Base-by-base conservation (phyloP, 352 stramenopile species). In the Pythium dissimile region DNA sequence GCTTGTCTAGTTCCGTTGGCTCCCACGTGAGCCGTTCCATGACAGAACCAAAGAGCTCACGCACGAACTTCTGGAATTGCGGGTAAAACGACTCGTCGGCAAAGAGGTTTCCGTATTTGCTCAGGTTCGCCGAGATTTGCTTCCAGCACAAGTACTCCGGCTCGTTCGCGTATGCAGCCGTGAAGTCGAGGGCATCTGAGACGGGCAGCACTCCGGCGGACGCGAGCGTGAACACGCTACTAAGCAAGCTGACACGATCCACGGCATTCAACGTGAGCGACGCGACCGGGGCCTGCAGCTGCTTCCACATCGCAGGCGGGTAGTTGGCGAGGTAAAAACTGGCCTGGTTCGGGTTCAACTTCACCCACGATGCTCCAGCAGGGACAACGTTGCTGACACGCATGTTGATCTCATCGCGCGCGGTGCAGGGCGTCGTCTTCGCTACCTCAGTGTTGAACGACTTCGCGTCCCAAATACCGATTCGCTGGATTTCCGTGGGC, bases 261-360 rank as follows among this genome's bases (percentile, higher is more conserved):
- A 84, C 74, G 18, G 92, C 74, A 12, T 60, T 69, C 30, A 98
- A 65, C 54, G 70, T 49, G 3, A 69, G 54, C 15, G 77, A 66
- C 44, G 72, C 68, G 16, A 86, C 67, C 15, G 73, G 72, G 77
- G 67, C 75, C 35, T 84, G 73, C 6, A 98, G 75, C 16, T 78
- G 75, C 26, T 84, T 74, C 70, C 96, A 92, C 73, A 98, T 84
- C 32, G 85, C 79, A 5, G 78, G 66, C 5, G 87, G 84, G 66
- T 97, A 97, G 49, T 96, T 94, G n/a, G 98, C 92, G 18, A 97
- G 74, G 73, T 98, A 97, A 32, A 96, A 97, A 27, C 95, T 89
- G 54, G 97, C 79, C 61, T 98, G 95, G 56, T 88, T 86, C 15
- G 87, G 88, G 77, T 99, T 99, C 12, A 98, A 74, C 72, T 98